Percentiles rank a stretch among this genome's conserved stretches.
phyloP scores from a whole-genome alignment of 2,329 filamentous ascomycete species.

The Sporothrix schenckii region DNA sequence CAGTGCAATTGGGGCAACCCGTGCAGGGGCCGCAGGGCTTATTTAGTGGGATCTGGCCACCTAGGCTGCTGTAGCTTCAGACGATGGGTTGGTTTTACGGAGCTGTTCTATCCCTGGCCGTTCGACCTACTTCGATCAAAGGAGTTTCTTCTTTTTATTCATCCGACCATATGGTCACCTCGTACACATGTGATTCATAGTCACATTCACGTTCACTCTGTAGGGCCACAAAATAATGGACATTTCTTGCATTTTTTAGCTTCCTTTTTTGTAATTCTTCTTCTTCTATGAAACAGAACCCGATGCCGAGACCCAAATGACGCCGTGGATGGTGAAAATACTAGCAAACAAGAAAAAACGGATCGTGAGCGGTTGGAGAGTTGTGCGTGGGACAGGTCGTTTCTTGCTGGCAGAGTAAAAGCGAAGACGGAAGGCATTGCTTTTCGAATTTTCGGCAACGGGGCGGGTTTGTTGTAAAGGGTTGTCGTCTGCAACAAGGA shows the following conservation, averaged over 20 bases:
- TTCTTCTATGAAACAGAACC: constrained; percentile 25
- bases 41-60: constrained; percentile 10
- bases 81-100: too few relatives aligned
- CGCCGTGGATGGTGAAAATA: constrained; percentile 16
- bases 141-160: too few relatives aligned
- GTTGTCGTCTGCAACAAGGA: neutral
- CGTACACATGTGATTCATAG: neutral
- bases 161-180: neutral
- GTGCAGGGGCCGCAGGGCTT: constrained; percentile 5
- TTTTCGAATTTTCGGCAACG: neutral
- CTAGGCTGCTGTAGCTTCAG: constrained; percentile 5
- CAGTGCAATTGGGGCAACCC: neutral
- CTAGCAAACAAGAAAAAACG: constrained; percentile 7
- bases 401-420: constrained; percentile 8
- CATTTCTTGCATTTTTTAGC: constrained; percentile 10
- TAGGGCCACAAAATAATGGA: neutral
- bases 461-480: neutral
- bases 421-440: neutral
- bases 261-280: neutral
- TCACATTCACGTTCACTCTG: neutral
- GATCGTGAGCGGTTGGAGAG: neutral
- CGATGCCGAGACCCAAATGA: constrained; percentile 14
- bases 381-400: neutral
- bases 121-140: neutral
- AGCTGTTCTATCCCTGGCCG: too few relatives aligned